Conservation (phyloP, 1,284 basidiomycete species). For the Coniophora puteana region DNA sequence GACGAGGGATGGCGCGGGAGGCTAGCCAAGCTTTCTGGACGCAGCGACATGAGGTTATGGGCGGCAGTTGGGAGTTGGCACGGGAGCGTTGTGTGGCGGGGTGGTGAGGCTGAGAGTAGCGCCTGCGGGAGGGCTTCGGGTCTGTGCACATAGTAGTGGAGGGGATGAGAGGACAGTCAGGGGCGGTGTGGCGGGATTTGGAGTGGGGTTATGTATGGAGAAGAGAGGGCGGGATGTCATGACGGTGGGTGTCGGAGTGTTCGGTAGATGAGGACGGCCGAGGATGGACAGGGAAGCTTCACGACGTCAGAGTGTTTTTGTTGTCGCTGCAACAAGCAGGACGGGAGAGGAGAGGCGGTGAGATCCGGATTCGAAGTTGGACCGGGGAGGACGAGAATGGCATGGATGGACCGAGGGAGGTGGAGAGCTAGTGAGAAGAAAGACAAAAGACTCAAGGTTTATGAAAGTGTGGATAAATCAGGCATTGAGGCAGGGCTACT, state of each 20-base stretch:
- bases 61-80: constrained; percentile 9
- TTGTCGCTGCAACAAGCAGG: constrained; percentile 27
- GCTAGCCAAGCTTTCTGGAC: constrained; percentile 59
- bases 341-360: constrained; percentile 30
- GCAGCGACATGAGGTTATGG: constrained; percentile 28
- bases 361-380: constrained; percentile 36
- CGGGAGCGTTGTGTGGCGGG: constrained; percentile 13
- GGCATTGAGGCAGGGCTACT: constrained; percentile 31
- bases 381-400: constrained; percentile 35
- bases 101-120: constrained; percentile 20
- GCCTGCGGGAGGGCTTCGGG: constrained; percentile 18
- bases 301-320: constrained; percentile 35
- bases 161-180: constrained; percentile 14
- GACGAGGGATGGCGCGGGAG: constrained; percentile 48
- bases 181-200: constrained; percentile 12
- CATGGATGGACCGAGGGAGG: constrained; percentile 30
- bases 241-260: constrained; percentile 26
- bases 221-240: constrained; percentile 27
- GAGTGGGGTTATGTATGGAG: too few relatives aligned
- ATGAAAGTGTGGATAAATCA: constrained; percentile 32
- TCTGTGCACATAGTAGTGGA: constrained; percentile 25
- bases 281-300: too few relatives aligned
- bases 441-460: constrained; percentile 15
- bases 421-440: constrained; percentile 19
- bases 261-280: constrained; percentile 25